These are phyloP conservation scores for Talaromyces sp. DNA, from an alignment of 2,329 filamentous ascomycete species.

Conservation along the genomic window DNA sequence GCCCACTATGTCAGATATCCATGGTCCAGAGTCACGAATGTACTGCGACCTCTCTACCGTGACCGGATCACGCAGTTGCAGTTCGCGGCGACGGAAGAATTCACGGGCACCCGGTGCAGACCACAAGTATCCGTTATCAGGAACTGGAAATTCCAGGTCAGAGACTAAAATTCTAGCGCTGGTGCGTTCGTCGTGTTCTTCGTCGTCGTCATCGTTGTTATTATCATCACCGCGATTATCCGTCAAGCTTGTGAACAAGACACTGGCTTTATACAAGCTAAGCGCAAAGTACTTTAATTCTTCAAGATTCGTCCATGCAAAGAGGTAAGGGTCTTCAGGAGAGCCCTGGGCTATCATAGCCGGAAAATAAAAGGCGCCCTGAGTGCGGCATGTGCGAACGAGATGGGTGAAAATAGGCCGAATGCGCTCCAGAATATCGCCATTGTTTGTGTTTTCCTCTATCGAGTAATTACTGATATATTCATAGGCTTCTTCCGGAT, in stretches of 20 bases:
- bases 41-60: background rate
- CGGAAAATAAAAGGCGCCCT: constrained; percentile 27
- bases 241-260: constrained; percentile 7
- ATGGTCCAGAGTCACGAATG: constrained; percentile 1
- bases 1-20: constrained; percentile 11
- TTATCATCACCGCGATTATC: background rate
- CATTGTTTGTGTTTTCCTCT: background rate
- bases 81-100: constrained; percentile 10
- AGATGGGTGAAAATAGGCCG: constrained; percentile 18
- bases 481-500: background rate
- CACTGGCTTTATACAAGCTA: constrained; percentile 21
- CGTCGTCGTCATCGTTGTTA: background rate
- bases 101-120: constrained; percentile 9
- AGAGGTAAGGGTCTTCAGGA: constrained; percentile 12
- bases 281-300: constrained; percentile 27
- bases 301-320: constrained; percentile 22
- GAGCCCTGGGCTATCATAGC: constrained; percentile 19
- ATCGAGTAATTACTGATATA: background rate
- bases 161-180: constrained; percentile 7
- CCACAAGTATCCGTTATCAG: constrained; percentile 14
- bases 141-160: constrained; percentile 17
- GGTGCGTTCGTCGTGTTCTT: background rate
- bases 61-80: constrained; percentile 8
- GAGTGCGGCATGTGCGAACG: constrained; percentile 21
- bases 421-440: constrained; percentile 12